phyloP scores from a whole-genome alignment of 306 rosid species.

The Psophocarpus tetragonolobus region DNA sequence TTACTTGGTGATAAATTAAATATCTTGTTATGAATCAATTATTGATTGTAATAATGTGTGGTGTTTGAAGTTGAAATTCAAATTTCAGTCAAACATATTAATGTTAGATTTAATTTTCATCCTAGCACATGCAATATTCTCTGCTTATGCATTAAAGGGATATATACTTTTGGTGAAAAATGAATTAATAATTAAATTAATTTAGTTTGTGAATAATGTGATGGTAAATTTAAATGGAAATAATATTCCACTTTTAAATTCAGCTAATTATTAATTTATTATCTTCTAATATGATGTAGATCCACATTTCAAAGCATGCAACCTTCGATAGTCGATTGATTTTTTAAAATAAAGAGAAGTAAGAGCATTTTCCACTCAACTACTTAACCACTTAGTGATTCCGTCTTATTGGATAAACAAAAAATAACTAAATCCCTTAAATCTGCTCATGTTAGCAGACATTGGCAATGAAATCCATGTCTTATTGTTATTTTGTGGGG shows the following conservation, averaged over 20 bases:
- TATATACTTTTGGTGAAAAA: not conserved
- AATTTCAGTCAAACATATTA: no score
- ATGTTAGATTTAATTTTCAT: not conserved
- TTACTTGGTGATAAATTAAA: no score
- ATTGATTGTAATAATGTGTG: no score
- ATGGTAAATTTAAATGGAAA: not conserved
- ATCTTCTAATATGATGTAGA: not conserved
- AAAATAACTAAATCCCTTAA: not conserved
- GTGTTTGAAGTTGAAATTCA: no score
- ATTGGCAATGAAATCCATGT: not conserved
- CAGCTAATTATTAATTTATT: not conserved
- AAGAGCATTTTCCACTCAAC: not conserved
- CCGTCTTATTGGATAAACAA: not conserved
- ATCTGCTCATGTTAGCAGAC: not conserved
- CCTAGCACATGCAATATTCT: not conserved
- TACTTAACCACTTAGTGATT: not conserved
- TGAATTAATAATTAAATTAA: no score
- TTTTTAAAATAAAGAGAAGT: not conserved
- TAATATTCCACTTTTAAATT: not conserved
- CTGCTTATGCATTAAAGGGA: no score
- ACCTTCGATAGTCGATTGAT: not conserved
- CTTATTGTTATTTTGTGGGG: not conserved
- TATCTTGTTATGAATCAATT: no score
- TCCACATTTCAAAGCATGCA: not conserved
- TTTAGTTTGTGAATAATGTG: not conserved